phyloP scores from a whole-genome alignment of 2,329 filamentous ascomycete species.

The Pseudogymnoascus sp. region DNA sequence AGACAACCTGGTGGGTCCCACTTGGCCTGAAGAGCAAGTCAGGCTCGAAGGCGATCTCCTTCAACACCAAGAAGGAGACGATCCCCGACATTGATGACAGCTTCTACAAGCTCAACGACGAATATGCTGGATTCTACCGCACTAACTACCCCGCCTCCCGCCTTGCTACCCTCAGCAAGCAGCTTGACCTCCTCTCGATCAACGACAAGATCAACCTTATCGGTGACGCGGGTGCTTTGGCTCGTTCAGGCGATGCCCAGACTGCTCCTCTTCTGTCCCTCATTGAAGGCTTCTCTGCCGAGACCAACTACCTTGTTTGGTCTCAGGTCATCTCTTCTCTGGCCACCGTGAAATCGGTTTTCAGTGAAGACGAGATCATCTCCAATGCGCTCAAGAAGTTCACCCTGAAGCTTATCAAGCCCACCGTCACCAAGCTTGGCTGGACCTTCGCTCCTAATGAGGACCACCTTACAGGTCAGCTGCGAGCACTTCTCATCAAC shows the following conservation, averaged over 20 bases:
- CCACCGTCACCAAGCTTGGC: conserved; percentile 71
- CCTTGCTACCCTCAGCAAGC: conserved; percentile 70
- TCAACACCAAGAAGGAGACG: conserved; percentile 71
- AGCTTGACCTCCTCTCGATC: conserved; percentile 68
- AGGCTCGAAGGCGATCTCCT: conserved; percentile 56
- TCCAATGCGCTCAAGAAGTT: conserved; percentile 72
- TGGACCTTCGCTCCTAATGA: conserved; percentile 78
- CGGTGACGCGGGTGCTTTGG: conserved; percentile 82
- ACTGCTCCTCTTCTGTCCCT: conserved; percentile 79
- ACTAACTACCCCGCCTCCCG: conserved; percentile 88
- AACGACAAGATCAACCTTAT: conserved; percentile 92
- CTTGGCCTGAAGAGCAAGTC: conserved; percentile 74
- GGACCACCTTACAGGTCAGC: conserved; percentile 73
- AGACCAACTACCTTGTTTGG: conserved; percentile 85
- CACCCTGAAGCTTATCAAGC: conserved; percentile 66
- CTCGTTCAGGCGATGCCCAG: conserved; percentile 76
- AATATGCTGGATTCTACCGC: conserved; percentile 84
- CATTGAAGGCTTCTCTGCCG: conserved; percentile 73
- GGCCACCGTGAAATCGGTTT: conserved; percentile 73
- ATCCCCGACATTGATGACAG: conserved; percentile 66
- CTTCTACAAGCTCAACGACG: conserved; percentile 92
- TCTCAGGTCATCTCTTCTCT: conserved; percentile 75
- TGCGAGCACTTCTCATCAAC: conserved; percentile 74
- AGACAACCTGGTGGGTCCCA: conserved; percentile 93
- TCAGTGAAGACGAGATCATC: conserved; percentile 67